These are phyloP conservation scores for Allomyces macrogynus DNA, from an alignment of 192 early-diverging fungal species.

Conservation along the genomic window DNA sequence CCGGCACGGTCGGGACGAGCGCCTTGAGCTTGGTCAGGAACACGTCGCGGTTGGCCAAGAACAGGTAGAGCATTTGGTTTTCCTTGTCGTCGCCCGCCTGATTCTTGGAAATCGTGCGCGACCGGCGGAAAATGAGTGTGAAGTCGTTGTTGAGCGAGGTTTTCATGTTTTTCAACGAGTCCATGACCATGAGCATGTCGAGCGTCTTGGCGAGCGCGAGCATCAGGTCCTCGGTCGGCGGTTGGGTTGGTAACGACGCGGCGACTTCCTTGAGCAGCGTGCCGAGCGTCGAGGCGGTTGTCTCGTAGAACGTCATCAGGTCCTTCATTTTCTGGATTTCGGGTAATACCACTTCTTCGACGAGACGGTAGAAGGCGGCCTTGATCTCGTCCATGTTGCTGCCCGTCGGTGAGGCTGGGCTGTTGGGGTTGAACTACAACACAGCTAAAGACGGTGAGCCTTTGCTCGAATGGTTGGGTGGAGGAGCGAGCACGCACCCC, in stretches of 20 bases:
- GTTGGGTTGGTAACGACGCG: background rate
- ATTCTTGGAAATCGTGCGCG: background rate
- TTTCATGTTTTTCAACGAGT: constrained; percentile 31
- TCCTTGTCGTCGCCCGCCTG: background rate
- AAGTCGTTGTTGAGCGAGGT: constrained; percentile 33
- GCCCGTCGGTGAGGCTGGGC: constrained; percentile 4
- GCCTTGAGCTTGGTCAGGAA: background rate
- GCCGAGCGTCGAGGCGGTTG: constrained; percentile 7
- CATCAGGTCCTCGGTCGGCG: constrained; percentile 8
- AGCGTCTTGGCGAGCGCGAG: constrained; percentile 13
- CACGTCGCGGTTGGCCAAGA: background rate
- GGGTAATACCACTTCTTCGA: constrained; percentile 16
- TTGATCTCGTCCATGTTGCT: constrained; percentile 1
- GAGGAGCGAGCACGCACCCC: too few relatives aligned
- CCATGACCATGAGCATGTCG: constrained; percentile 22
- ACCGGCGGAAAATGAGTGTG: background rate
- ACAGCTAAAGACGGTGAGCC: too few relatives aligned
- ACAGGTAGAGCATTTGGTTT: background rate
- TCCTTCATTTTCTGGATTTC: constrained; percentile 20
- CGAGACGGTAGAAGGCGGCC: constrained; percentile 9
- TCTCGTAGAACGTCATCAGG: constrained; percentile 22
- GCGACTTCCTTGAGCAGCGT: constrained; percentile 12
- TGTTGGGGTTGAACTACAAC: constrained; percentile 9
- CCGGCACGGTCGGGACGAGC: background rate
- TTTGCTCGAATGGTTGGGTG: too few relatives aligned